Conservation (phyloP, 352 stramenopile genomes). For the Phytophthora hybrid region DNA sequence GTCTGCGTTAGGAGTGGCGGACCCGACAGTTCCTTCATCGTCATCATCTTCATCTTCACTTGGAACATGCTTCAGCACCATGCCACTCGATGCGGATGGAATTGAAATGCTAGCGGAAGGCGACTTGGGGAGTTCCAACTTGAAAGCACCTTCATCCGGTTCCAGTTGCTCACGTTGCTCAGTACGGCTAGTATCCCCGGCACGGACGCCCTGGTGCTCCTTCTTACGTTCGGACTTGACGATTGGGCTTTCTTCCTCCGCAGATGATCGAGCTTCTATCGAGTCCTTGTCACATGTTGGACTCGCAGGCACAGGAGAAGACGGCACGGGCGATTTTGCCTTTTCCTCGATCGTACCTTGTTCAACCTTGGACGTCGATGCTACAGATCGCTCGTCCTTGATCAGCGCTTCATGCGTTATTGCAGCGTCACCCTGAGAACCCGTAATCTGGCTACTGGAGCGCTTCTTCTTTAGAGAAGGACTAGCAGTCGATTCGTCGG, state of each 20-base stretch:
- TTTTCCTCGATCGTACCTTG: slow-evolving; percentile 9
- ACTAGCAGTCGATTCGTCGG: slow-evolving; percentile 24
- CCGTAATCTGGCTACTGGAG: slow-evolving; percentile 26
- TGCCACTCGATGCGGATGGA: slow-evolving; percentile 21
- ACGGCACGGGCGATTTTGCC: slow-evolving; percentile 17
- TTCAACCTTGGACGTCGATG: not conserved
- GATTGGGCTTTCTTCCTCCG: slow-evolving; percentile 30
- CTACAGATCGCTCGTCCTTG: slow-evolving; percentile 12
- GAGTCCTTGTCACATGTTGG: slow-evolving; percentile 30
- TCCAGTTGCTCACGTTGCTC: slow-evolving; percentile 2
- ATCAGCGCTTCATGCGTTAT: not conserved
- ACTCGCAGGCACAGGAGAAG: slow-evolving; percentile 27
- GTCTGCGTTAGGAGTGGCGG: slow-evolving; percentile 33
- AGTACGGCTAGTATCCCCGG: not conserved
- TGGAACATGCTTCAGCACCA: slow-evolving; percentile 37
- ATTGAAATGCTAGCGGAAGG: slow-evolving; percentile 23
- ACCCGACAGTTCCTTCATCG: slow-evolving; percentile 45
- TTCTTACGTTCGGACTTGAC: slow-evolving; percentile 19
- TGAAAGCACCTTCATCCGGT: slow-evolving; percentile 22
- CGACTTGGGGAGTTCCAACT: slow-evolving; percentile 44
- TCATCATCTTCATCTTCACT: slow-evolving; percentile 63
- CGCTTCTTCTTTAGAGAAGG: slow-evolving; percentile 26
- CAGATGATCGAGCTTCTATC: slow-evolving; percentile 27
- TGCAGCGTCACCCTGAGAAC: not conserved
- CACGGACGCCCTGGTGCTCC: not conserved